phyloP scores from a whole-genome alignment of 371 early-diverging fungal genomes.

The Mucor velutinosus region DNA sequence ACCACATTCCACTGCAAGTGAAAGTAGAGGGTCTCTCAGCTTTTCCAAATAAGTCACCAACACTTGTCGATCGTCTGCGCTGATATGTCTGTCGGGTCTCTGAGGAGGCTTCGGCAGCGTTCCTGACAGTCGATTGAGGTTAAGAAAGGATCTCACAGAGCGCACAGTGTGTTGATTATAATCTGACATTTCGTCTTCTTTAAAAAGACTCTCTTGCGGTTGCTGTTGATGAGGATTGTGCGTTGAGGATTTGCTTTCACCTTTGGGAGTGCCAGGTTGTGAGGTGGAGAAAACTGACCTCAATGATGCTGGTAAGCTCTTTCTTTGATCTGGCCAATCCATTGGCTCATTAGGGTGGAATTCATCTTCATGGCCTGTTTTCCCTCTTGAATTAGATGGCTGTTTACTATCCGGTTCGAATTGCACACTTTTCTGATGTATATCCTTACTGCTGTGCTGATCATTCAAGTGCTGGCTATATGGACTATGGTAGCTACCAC shows the following conservation, averaged over 20 bases:
- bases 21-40: conserved; percentile 54
- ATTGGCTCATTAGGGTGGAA: background rate
- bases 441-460: background rate
- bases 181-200: conserved; percentile 5
- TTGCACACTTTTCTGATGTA: background rate
- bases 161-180: conserved; percentile 32
- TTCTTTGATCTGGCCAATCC: background rate
- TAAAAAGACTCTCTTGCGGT: too few relatives aligned
- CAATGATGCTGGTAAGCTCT: background rate
- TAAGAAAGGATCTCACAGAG: conserved; percentile 32
- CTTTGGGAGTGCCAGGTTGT: background rate
- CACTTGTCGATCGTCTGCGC: conserved; percentile 46
- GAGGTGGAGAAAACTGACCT: background rate
- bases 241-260: background rate
- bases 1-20: conserved; percentile 47
- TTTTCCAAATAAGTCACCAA: conserved; percentile 54
- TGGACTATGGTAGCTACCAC: background rate
- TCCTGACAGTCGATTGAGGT: conserved; percentile 13
- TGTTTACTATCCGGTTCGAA: background rate
- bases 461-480: background rate
- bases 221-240: background rate
- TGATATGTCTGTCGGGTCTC: conserved; percentile 43
- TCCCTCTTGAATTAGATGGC: background rate
- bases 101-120: conserved; percentile 23
- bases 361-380: background rate